phyloP scores from a whole-genome alignment of 257 asterid genomes.

The Solanum sparsipilum region DNA sequence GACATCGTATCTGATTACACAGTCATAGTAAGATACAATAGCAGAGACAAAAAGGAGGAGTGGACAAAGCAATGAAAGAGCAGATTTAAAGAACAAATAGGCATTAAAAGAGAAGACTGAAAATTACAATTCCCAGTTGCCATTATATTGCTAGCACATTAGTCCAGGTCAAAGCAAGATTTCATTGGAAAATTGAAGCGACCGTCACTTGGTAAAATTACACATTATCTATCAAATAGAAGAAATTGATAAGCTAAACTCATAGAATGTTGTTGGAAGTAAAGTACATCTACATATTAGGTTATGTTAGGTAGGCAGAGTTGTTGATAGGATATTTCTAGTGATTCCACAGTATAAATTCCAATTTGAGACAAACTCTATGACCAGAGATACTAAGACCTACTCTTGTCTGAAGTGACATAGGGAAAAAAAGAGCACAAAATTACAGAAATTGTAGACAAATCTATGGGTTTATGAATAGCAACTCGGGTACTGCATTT shows the following conservation, averaged over 20 bases:
- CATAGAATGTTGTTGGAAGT: background rate
- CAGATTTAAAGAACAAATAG: background rate
- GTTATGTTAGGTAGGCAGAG: background rate
- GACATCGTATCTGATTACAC: conserved; percentile 68
- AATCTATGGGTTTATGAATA: background rate
- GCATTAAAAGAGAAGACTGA: background rate
- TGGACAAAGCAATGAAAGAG: background rate
- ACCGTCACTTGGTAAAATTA: background rate
- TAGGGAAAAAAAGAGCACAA: background rate
- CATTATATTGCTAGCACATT: background rate
- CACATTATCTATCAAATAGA: background rate
- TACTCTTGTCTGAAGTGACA: background rate
- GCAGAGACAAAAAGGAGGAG: background rate
- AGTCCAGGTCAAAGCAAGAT: background rate
- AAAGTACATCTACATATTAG: background rate
- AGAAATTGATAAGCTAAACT: background rate
- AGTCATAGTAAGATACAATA: background rate
- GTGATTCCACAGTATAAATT: background rate
- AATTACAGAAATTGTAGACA: background rate
- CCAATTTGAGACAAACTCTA: background rate
- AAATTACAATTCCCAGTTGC: background rate
- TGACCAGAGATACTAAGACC: background rate
- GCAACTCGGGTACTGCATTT: background rate
- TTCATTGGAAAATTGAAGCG: background rate
- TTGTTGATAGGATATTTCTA: background rate